Evolutionary conservation across 169 alveolate genomes (phyloP).

Genomic region (Babesia gibsoni): DNA sequence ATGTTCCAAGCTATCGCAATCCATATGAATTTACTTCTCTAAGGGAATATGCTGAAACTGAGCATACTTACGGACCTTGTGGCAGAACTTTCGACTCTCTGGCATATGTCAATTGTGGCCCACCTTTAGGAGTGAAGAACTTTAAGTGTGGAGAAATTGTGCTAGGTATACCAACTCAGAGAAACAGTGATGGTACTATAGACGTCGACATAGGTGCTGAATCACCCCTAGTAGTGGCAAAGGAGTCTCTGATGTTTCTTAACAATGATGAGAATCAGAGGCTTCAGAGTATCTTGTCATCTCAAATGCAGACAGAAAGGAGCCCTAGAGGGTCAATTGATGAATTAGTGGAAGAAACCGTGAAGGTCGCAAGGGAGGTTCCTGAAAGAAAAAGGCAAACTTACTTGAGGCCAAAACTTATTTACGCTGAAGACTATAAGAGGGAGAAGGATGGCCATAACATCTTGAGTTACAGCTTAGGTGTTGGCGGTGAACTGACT

Average conservation of each 20-base stretch:
- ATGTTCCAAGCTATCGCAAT: no score
- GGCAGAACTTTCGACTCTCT: no score
- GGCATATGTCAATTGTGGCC: slow-evolving; percentile 6
- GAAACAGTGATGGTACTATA: slow-evolving; percentile 56
- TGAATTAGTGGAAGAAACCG: slow-evolving; percentile 30
- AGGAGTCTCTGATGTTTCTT: slow-evolving; percentile 31
- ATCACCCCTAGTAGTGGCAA: slow-evolving; percentile 34
- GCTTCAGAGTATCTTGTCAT: slow-evolving; percentile 6
- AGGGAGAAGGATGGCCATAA: background rate
- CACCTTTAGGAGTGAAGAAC: slow-evolving; percentile 20
- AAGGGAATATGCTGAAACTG: no score
- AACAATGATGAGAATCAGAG: slow-evolving; percentile 25
- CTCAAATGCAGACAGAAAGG: background rate
- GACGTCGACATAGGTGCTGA: slow-evolving; percentile 61
- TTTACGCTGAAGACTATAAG: slow-evolving; percentile 40
- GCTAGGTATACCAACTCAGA: slow-evolving; percentile 23
- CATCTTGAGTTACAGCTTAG: slow-evolving; percentile 36
- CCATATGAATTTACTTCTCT: no score
- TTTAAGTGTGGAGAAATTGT: slow-evolving; percentile 56
- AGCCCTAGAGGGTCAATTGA: slow-evolving; percentile 6
- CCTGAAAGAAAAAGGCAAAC: slow-evolving; percentile 49
- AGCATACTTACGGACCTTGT: no score
- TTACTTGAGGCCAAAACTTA: slow-evolving; percentile 21
- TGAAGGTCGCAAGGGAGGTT: slow-evolving; percentile 13
- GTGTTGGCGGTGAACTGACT: slow-evolving; percentile 54